Evolutionary conservation across 306 rosid genomes (phyloP).

Genomic region (Lotus japonicus): DNA sequence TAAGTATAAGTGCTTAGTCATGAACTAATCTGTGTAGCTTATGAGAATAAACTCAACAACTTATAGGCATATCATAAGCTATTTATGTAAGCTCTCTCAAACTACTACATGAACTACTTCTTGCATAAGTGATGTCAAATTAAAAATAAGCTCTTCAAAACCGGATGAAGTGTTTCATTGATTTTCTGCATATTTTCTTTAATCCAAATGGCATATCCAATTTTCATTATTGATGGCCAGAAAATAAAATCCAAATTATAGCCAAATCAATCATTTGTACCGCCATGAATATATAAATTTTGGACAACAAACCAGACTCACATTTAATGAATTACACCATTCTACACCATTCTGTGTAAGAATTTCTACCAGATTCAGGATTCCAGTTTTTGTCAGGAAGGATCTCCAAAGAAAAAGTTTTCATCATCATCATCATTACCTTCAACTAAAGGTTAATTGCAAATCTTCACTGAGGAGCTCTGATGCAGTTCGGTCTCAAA

Average conservation of each 20-base stretch:
- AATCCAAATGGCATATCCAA: not conserved
- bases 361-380: not conserved
- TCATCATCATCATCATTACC: constrained; percentile 25
- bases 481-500: not conserved
- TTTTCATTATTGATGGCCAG: not conserved
- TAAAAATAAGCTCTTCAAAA: too few species aligned
- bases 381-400: constrained; percentile 3
- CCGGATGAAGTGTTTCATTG: not conserved
- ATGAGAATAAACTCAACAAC: too few species aligned
- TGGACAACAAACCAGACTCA: not conserved
- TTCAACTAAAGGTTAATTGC: constrained; percentile 10
- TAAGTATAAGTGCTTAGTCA: too few species aligned
- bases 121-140: too few species aligned
- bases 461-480: not conserved
- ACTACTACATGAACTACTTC: too few species aligned
- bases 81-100: too few species aligned
- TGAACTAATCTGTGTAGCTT: too few species aligned
- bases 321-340: constrained; percentile 2
- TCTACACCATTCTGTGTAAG: not conserved
- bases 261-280: not conserved
- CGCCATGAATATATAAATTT: not conserved
- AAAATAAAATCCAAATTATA: not conserved
- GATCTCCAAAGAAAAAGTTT: not conserved
- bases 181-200: not conserved
- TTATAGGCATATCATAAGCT: too few species aligned